Evolutionary conservation across 306 rosid genomes (phyloP).

Genomic region (Glycyrrhiza uralensis): DNA sequence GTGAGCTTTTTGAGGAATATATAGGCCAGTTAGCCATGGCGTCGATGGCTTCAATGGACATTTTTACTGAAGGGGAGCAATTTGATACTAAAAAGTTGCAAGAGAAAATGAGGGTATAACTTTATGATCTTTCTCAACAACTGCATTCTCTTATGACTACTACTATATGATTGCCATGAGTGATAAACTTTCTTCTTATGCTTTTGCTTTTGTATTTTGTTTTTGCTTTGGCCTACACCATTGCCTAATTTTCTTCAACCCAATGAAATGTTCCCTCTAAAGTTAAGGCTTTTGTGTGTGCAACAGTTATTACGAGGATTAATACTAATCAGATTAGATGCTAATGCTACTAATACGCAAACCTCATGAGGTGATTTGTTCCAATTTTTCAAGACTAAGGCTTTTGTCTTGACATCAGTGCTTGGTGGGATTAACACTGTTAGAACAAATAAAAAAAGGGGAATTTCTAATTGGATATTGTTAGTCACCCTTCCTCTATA

Average conservation of each 20-base stretch:
- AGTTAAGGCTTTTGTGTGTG: background rate
- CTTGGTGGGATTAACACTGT: background rate
- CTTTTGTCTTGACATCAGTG: background rate
- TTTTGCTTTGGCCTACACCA: background rate
- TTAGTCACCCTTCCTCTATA: background rate
- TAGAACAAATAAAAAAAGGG: background rate
- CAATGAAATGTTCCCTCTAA: background rate
- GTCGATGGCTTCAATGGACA: slow-evolving; percentile 92
- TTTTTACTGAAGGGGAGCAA: slow-evolving; percentile 84
- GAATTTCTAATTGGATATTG: background rate
- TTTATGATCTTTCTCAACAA: background rate
- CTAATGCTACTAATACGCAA: background rate
- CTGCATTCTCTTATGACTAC: background rate
- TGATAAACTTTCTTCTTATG: background rate
- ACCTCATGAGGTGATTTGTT: background rate
- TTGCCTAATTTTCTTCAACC: background rate
- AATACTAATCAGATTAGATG: background rate
- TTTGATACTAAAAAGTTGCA: slow-evolving; percentile 82
- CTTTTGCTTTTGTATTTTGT: background rate
- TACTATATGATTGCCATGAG: background rate
- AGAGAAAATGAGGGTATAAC: slow-evolving; percentile 86
- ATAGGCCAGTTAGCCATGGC: slow-evolving; percentile 99
- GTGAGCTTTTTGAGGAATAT: slow-evolving; percentile 97
- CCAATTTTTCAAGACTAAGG: background rate
- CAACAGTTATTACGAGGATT: background rate